Evolutionary conservation across 805 yeast genomes (phyloP).

Genomic region (Debaryomyces maramus): DNA sequence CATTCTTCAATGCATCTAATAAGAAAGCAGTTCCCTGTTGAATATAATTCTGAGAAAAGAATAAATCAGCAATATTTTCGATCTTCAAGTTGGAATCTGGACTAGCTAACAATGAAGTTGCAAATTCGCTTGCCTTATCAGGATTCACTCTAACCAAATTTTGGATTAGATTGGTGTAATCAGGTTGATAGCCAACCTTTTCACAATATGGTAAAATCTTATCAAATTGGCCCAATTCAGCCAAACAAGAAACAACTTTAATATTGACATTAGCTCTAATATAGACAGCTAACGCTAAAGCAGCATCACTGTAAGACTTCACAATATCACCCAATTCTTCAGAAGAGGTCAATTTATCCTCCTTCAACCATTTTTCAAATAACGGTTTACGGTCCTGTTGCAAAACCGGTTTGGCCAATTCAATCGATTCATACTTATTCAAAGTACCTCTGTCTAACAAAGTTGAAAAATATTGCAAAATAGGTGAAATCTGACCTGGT

Average conservation of each 20-base stretch:
- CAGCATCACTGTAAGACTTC: conserved; percentile 74
- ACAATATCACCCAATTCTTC: conserved; percentile 97
- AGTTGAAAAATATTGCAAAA: conserved; percentile 87
- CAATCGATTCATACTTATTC: conserved; percentile 90
- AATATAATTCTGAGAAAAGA: conserved; percentile 88
- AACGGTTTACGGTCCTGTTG: conserved; percentile 93
- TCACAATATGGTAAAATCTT: conserved; percentile 92
- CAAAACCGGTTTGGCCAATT: conserved; percentile 90
- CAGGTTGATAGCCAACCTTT: conserved; percentile 85
- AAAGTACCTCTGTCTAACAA: conserved; percentile 89
- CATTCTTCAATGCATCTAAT: conserved; percentile 91
- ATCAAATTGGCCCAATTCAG: conserved; percentile 95
- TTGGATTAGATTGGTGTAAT: conserved; percentile 85
- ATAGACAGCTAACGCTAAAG: conserved; percentile 88
- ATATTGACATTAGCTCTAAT: conserved; percentile 78
- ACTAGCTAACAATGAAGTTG: conserved; percentile 70
- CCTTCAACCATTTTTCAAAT: conserved; percentile 94
- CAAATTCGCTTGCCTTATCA: conserved; percentile 98
- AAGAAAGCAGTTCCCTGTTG: conserved; percentile 98
- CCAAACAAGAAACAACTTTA: conserved; percentile 88
- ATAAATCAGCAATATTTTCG: conserved; percentile 88
- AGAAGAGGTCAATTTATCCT: conserved; percentile 90
- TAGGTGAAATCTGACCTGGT: conserved; percentile 94
- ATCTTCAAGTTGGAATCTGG: conserved; percentile 67
- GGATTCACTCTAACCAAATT: conserved; percentile 89